Evolutionary conservation across 2,329 filamentous ascomycete genomes (phyloP).

Genomic region (Fusarium nematophilum): DNA sequence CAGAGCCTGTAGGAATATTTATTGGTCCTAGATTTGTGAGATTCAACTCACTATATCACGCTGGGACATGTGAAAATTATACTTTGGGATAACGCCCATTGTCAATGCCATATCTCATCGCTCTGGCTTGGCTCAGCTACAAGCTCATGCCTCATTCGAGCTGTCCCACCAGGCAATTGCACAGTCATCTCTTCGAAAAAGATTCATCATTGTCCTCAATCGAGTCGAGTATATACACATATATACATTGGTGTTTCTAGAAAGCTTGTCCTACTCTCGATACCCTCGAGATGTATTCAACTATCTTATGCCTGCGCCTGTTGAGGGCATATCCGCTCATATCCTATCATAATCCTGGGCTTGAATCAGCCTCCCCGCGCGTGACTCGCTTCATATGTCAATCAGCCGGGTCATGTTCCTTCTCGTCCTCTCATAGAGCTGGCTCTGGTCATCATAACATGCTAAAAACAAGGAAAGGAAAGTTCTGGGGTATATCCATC

Average conservation of each 20-base stretch:
- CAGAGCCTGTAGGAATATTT: too few relatives aligned
- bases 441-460: constrained; percentile 32
- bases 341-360: constrained; percentile 11
- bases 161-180: too few relatives aligned
- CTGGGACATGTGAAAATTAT: too few relatives aligned
- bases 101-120: too few relatives aligned
- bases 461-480: constrained; percentile 31
- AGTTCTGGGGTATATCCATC: constrained; percentile 49
- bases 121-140: too few relatives aligned
- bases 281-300: constrained; percentile 13
- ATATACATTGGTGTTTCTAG: too few relatives aligned
- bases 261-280: constrained; percentile 1
- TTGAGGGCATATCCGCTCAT: constrained; percentile 3
- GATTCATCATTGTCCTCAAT: constrained; percentile 31
- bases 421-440: constrained; percentile 24
- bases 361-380: constrained; percentile 17
- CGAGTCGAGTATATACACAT: constrained; percentile 16
- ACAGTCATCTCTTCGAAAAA: not conserved
- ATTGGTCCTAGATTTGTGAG: too few relatives aligned
- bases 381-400: constrained; percentile 15
- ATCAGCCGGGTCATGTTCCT: constrained; percentile 13
- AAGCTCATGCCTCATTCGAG: too few relatives aligned
- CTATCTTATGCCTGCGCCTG: constrained; percentile 19
- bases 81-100: too few relatives aligned
- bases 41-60: too few relatives aligned